Percentiles rank a stretch among this genome's conserved stretches.
Evolutionary conservation across 164 flowering plant genomes (phyloP).

Genomic region (Vitis amurensis): DNA sequence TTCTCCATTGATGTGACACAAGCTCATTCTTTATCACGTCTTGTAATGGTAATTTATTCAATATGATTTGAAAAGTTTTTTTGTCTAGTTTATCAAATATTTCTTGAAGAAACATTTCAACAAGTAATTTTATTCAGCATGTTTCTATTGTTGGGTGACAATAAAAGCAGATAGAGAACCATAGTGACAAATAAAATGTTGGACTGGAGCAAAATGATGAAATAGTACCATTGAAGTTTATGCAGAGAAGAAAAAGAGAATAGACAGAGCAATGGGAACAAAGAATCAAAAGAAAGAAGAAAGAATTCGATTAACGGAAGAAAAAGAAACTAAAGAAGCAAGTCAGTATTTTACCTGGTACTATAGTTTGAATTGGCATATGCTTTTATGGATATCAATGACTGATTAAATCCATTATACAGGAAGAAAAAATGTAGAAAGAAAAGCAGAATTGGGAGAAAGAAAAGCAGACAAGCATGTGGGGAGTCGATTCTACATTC

Average conservation of each 20-base stretch:
- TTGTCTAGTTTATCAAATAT: no score
- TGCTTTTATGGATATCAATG: not conserved
- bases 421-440: conserved; percentile 70
- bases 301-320: conserved; percentile 48
- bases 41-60: no score
- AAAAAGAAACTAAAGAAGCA: conserved; percentile 60
- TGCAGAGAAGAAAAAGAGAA: conserved; percentile 22
- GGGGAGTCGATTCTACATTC: no score
- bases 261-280: conserved; percentile 29
- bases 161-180: conserved; percentile 24
- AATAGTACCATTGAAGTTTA: conserved; percentile 15
- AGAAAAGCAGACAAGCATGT: conserved; percentile 43
- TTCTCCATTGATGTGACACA: no score
- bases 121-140: not conserved
- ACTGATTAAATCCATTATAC: conserved; percentile 7
- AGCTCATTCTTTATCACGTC: no score
- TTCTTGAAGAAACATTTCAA: not conserved
- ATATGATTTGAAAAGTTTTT: no score
- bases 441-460: conserved; percentile 64
- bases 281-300: conserved; percentile 60
- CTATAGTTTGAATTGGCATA: not conserved
- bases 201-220: conserved; percentile 24
- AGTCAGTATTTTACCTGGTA: conserved; percentile 35
- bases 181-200: conserved; percentile 27
- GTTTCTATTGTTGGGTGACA: conserved; percentile 10